Base-by-base conservation (phyloP, 768 basidiomycete genomes). In the Boletus subparvulus region DNA sequence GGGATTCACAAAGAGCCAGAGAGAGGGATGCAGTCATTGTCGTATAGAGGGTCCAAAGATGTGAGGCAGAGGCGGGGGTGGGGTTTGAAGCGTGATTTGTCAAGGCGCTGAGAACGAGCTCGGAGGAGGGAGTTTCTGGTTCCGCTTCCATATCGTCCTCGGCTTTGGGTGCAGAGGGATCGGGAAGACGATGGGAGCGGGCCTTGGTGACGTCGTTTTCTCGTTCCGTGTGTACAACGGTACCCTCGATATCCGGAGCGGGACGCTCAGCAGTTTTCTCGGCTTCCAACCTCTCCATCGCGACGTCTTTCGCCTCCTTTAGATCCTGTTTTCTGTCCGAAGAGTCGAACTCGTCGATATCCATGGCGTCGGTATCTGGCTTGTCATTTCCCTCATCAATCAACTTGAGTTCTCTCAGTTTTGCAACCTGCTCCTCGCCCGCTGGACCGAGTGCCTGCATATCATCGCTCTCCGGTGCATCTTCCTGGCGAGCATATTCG, bases 391-490 rank as follows among this genome's bases (percentile, higher is more conserved):
- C 78, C 3, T 84, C 84, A 58, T 92, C 91, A 28, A 85, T 71
- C 59, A 97, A 77, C 44, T 83, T 88, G 36, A 98, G 84, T 49
- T 96, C 87, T 60, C 87, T 81, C 45, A 97, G 76, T 65, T 87
- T 90, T 17, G 90, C 87, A 12, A 84, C 82, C 68, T 94, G 85
- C 62, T 96, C 93, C 42, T 92, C 86, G 11, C 82, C 85, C 3
- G 95, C 88, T 1, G 92, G 85, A 7, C 93, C 96, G 21, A 98
- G 81, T 1, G 94, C 93, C 72, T 96, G 93, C 84, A 90, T 90
- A 35, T 87, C 83, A 52, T 87, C 75, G 58, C 83, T 84, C 30
- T 74, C 77, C 47, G 88, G 86, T 39, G 86, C 86, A 2, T 89
- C 61, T 82, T 54, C 79, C 79, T 40, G 90, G 73, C 61, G 62